Evolutionary conservation across 208 protist genomes (phyloP), one percentile per base, ranked within the genome.

Genomic region (Trypanosoma lewisi): DNA sequence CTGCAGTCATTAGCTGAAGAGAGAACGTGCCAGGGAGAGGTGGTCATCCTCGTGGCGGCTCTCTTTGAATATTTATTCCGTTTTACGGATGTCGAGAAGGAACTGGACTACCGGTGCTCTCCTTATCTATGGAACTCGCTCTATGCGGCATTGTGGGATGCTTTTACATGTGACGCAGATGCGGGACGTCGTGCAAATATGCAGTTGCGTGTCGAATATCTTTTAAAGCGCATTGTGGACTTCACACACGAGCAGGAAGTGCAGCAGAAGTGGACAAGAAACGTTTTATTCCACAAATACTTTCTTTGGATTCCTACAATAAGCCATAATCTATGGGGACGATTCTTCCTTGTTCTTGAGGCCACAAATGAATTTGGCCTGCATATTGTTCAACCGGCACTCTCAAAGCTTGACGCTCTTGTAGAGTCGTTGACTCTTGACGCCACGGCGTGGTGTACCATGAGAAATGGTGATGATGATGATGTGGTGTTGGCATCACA

Each of bases 31-130:
- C 61, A 75, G 31, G 80, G 77, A n/a, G 89, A 93, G 42, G 74
- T 82, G 0, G 73, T 92, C 30, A 70, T 93, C 28, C 60, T 96
- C 4, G 77, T 87, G 27, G 83, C 90, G 4, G 82, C 87, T 30
- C 70, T 94, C 17, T 96, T 96, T 58, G 90, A 96, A 37, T 92
- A 89, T 63, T 52, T 96, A 19, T 93, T 95, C 59, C 75, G 71
- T 28, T 63, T 33, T 34, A 56, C 48, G 5, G 30, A 78, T 36
- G 42, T 62, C 4, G 73, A 68, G 4, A 59, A 52, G 34, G 50
- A 47, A 27, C 31, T 21, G 5, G 89, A 95, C 73, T 91, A 83
- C 64, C 83, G 89, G 17, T 84, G 62, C 59, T 82, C 78, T 9
- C 50, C 68, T 7, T 74, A 90, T 47, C 61, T 95, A 45, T 95